Conservation (phyloP, 2,329 filamentous ascomycete genomes). For the Penicillium freii region DNA sequence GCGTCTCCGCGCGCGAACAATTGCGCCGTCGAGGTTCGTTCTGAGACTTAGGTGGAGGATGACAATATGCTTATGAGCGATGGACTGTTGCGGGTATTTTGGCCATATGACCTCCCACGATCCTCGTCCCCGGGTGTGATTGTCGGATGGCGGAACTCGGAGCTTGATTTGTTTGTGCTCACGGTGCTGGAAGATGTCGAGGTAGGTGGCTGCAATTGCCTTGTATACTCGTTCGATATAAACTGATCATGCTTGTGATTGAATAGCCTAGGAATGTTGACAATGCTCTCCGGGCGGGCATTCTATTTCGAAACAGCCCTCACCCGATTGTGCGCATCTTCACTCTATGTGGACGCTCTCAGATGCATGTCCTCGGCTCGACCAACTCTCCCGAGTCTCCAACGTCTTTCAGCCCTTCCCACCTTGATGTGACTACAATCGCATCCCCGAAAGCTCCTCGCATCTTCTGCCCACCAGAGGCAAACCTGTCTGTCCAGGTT, state of each 20-base stretch:
- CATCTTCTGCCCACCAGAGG: constrained; percentile 65
- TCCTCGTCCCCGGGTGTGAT: constrained; percentile 77
- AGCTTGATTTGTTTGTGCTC: constrained; percentile 84
- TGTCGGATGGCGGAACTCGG: constrained; percentile 93
- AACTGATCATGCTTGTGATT: constrained; percentile 3
- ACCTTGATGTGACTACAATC: constrained; percentile 62
- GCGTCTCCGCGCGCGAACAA: constrained; percentile 93
- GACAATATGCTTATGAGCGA: constrained; percentile 65
- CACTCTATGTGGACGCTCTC: constrained; percentile 75
- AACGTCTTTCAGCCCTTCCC: constrained; percentile 61
- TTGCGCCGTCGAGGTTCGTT: constrained; percentile 92
- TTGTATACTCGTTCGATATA: neutral
- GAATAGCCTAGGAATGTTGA: constrained; percentile 73
- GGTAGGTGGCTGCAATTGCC: constrained; percentile 52
- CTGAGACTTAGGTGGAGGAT: constrained; percentile 53
- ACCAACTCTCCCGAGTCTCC: constrained; percentile 62
- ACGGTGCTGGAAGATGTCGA: constrained; percentile 88
- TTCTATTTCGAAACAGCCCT: constrained; percentile 76
- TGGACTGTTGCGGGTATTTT: constrained; percentile 97
- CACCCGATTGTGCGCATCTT: constrained; percentile 79
- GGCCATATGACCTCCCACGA: constrained; percentile 80
- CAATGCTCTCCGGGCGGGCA: constrained; percentile 77
- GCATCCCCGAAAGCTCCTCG: constrained; percentile 59
- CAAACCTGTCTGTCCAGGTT: constrained; percentile 74
- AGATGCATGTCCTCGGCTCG: constrained; percentile 81